Base-by-base conservation (phyloP, 1,284 basidiomycete genomes). In the Chondrostereum purpureum region DNA sequence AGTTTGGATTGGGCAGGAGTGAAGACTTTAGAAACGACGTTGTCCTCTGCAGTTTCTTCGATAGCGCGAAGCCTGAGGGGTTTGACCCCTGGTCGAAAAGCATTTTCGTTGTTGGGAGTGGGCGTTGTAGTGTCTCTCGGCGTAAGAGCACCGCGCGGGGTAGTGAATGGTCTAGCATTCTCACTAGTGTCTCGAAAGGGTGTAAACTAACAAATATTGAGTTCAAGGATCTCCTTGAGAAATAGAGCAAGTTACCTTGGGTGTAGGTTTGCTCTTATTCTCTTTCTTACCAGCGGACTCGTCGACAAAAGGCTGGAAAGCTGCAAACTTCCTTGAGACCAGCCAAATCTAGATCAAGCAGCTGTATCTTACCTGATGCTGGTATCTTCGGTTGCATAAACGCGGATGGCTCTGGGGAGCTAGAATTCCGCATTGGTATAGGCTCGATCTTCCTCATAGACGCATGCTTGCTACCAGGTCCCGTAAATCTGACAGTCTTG, bases 401-500 rank as follows among this genome's bases (percentile, higher is more conserved):
- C n/a, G n/a, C n/a, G n/a, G 27, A 31, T 31, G 27, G 27, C n/a
- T 31, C 27, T 31, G 27, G 27, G n/a, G 27, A 31, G 27, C 8
- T 55, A 5, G 52, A 17, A 31, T 50, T 55, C 19, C 47, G 50
- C 38, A 66, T 58, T 44, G 61, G 60, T 4, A 75, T 58, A 2
- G 68, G 63, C 20, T 83, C 78, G 17, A 87, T 65, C 55, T 75
- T 80, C 59, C 70, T 76, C 23, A 85, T 66, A 21, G 83, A 81
- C 1, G 81, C 82, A 57, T 86, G 75, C 56, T 86, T 87, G 54
- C 77, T 83, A 14, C 83, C 83, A 10, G 72, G 61, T 46, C 66
- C 59, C 13, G 16, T 19, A 4, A 70, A 46, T 24, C 70, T 75
- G 40, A 77, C 75, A 0, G 87, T 90, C 65, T 84, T 85, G 50